Conservation (phyloP, 2,329 filamentous ascomycete genomes). For the Talaromyces sp. region DNA sequence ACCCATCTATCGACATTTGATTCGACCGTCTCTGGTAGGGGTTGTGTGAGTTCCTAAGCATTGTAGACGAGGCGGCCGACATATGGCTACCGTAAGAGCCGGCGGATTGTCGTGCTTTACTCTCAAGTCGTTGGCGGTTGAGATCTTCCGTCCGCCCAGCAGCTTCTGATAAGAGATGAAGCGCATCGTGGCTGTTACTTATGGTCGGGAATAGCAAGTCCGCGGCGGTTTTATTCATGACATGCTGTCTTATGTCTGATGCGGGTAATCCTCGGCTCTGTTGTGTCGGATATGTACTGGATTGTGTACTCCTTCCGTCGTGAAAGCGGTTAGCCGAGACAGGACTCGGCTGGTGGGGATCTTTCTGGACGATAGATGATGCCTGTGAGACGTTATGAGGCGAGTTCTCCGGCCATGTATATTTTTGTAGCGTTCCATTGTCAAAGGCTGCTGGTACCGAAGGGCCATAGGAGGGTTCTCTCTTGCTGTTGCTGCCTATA, state of each 20-base stretch:
- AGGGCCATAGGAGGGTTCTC: slow-evolving; percentile 26
- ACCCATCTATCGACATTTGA: slow-evolving; percentile 51
- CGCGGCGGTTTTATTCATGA: slow-evolving; percentile 58
- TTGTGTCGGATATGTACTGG: slow-evolving; percentile 24
- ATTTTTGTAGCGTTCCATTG: slow-evolving; percentile 23
- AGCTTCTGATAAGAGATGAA: slow-evolving; percentile 87
- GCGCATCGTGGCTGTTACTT: slow-evolving; percentile 86
- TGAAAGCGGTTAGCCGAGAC: slow-evolving; percentile 27
- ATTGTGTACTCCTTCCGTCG: slow-evolving; percentile 27
- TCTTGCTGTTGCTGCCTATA: slow-evolving; percentile 20
- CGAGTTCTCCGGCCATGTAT: slow-evolving; percentile 32
- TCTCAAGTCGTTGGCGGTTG: slow-evolving; percentile 48
- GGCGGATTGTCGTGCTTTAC: slow-evolving; percentile 39
- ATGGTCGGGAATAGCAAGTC: slow-evolving; percentile 64
- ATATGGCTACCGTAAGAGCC: slow-evolving; percentile 40
- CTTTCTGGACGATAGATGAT: slow-evolving; percentile 22
- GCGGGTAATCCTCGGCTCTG: slow-evolving; percentile 29
- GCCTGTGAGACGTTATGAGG: slow-evolving; percentile 23
- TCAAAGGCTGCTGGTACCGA: slow-evolving; percentile 28
- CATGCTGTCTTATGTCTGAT: slow-evolving; percentile 46
- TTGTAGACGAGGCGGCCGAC: slow-evolving; percentile 34
- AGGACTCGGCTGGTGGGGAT: slow-evolving; percentile 29
- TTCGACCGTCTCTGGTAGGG: slow-evolving; percentile 35
- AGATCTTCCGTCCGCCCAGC: slow-evolving; percentile 53
- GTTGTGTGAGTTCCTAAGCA: slow-evolving; percentile 31